A percentile compares a stretch with the other conserved stretches of the same genome.
phyloP scores from a whole-genome alignment of 2,329 filamentous ascomycete genomes.

The Lachnellula cervina region DNA sequence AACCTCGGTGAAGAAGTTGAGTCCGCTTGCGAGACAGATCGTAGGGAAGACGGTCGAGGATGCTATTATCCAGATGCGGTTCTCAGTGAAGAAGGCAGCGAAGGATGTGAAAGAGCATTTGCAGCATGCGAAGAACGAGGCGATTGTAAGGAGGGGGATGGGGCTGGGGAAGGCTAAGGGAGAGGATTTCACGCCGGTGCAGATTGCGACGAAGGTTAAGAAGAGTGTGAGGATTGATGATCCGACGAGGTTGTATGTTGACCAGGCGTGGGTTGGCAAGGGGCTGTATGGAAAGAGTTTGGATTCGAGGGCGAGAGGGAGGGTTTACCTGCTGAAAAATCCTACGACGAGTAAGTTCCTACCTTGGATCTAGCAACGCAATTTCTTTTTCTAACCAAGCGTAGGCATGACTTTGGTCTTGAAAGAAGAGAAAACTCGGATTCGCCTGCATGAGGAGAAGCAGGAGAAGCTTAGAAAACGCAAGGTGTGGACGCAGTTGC shows the following conservation, averaged over 20 bases:
- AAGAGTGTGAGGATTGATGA: constrained; percentile 66
- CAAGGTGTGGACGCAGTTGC: constrained; percentile 82
- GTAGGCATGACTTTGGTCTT: constrained; percentile 74
- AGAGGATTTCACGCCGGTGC: constrained; percentile 39
- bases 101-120: constrained; percentile 74
- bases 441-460: constrained; percentile 74
- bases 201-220: constrained; percentile 71
- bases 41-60: constrained; percentile 91
- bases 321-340: constrained; percentile 61
- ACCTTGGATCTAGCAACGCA: not conserved
- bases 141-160: constrained; percentile 79
- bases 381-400: constrained; percentile 6
- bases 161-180: constrained; percentile 49
- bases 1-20: constrained; percentile 88
- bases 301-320: constrained; percentile 73
- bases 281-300: constrained; percentile 54
- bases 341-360: constrained; percentile 67
- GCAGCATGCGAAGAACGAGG: constrained; percentile 74
- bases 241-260: constrained; percentile 79
- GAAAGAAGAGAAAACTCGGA: constrained; percentile 89
- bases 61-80: constrained; percentile 90
- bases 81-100: constrained; percentile 89
- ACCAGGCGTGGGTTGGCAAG: constrained; percentile 87
- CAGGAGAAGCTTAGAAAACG: constrained; percentile 68
- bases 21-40: constrained; percentile 81